phyloP scores from a whole-genome alignment of 1,284 basidiomycete genomes.

The Crepidotus sp. region DNA sequence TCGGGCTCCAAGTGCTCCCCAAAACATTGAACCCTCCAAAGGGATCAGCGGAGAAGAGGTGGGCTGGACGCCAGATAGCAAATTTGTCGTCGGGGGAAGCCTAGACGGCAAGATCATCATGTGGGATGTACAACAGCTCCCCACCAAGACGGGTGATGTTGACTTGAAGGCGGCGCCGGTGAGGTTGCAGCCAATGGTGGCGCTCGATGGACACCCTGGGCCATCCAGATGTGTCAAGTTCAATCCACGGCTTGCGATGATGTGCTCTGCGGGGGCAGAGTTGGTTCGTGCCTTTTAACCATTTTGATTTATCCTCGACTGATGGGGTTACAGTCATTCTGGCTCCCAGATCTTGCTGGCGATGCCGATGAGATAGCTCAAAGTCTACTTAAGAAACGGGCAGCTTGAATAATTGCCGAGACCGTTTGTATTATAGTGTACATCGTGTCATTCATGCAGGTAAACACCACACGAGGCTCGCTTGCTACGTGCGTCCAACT shows the following conservation, averaged over 20 bases:
- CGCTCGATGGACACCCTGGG: constrained; percentile 70
- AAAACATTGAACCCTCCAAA: constrained; percentile 59
- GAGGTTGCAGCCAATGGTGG: constrained; percentile 47
- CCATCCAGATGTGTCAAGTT: constrained; percentile 79
- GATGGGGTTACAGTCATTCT: constrained; percentile 16
- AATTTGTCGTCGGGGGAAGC: constrained; percentile 77
- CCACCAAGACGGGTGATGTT: constrained; percentile 37
- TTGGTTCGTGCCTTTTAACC: constrained; percentile 49
- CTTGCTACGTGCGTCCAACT: not conserved
- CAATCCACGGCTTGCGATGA: constrained; percentile 84
- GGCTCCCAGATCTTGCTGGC: constrained; percentile 17
- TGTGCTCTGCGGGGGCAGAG: constrained; percentile 79
- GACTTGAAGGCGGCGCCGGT: constrained; percentile 45
- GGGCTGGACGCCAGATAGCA: constrained; percentile 87
- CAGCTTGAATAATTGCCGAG: constrained; percentile 1
- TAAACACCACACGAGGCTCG: too few relatives aligned
- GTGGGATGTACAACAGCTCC: constrained; percentile 71
- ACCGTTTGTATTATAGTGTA: constrained; percentile 1
- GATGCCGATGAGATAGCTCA: constrained; percentile 17
- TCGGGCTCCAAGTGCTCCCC: constrained; percentile 42
- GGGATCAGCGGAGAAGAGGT: constrained; percentile 87
- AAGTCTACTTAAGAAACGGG: constrained; percentile 14
- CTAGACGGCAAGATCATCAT: constrained; percentile 71
- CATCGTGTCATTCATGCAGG: too few relatives aligned
- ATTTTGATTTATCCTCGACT: not conserved